Base-by-base conservation (phyloP, 2,329 filamentous ascomycete genomes). In the Xenosphaeropsis pyriputrescens region DNA sequence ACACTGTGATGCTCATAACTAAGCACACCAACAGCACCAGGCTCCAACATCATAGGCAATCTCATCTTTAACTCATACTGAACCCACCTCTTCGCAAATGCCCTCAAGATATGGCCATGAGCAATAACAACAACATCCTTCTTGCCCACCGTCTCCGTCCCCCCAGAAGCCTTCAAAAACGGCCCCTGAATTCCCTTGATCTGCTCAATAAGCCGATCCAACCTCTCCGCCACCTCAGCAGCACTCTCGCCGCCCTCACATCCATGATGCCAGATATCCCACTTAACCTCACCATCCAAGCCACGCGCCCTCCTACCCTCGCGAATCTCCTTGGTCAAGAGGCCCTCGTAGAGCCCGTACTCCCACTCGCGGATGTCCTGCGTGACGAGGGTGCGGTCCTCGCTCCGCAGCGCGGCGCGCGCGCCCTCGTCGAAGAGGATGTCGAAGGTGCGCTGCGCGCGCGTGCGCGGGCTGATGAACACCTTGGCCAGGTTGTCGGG, bases 221-320 rank as follows among this genome's bases (percentile, higher is more conserved):
- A 45, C 7, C 67, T 51, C 29, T 47, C 47, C 0, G 57, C 59
- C 15, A 70, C 55, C 45, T 69, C 58, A 16, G 54, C 49, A 0
- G 65, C 61, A 4, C 55, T 58, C 55, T 64, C 63, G 17, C 61
- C 62, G 16, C 58, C 67, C 42, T 72, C 67, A 51, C 70, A 75
- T 0, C 70, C 71, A 56, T 74, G 68, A 11, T 54, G 53, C 70
- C 70, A 75, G 35, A 75, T 73, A 52, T 71, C 36, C 70, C 71
- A 75, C 18, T 56, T 51, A 29, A 46, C 47, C n/a, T 65, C 60
- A 11, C 39, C 41, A 47, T 72, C 69, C 14, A 65, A 47, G 2
- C 61, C 63, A 16, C 50, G 46, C 48, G 45, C 52, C 42, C 44
- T 52, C 35, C 39, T 59, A 40, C 42, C 36, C 12, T 44, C 45